Base-by-base conservation (phyloP, 345 rosid genomes). In the Rhizophora apiculata region DNA sequence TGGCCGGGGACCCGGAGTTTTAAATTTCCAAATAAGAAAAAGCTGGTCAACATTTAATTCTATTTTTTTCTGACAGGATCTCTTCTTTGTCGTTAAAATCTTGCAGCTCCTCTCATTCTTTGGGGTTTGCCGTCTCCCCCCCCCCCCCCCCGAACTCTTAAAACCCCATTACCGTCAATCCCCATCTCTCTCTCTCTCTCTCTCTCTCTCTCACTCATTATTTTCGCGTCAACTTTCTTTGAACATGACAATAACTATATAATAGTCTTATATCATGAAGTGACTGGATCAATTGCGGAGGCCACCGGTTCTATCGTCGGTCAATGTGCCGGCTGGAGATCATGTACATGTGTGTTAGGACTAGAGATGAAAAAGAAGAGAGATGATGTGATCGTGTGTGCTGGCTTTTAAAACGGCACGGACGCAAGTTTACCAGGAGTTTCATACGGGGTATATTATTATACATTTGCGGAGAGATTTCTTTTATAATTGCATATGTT, bases 61-160 rank as follows among this genome's bases (percentile, higher is more conserved):
- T 54, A 1, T 34, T 71, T n/a, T 54, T 16, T 5, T 72, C 80
- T 72, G 76, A 72, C 76, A 68, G 43, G 55, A 77, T 77, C 67
- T 77, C 70, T 27, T 59, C 34, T 26, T 43, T 72, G 73, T 77
- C 76, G 73, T 72, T 72, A 59, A 72, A 72, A 76, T 70, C 61
- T 76, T 64, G 63, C 59, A 34, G 6, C 62, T 68, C 22, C 10
- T 43, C 36, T 21, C 64, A 65, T 56, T 34, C 27, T 20, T 20
- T 62, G 6, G 15, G 51, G 46, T 57, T 67, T 68, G 64, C 74
- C 49, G 20, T 63, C 59, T 48, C 56, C 21, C 9, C n/a, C 29
- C 32, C 31, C 1, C 26, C 59, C 34, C 56, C 21, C 9, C n/a
- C 29, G 24, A 24, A 0, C n/a, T 55, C 59, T n/a, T n/a, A 29